phyloP scores from a whole-genome alignment of 1,139 yeast genomes.

The Kazachstania sp. region DNA sequence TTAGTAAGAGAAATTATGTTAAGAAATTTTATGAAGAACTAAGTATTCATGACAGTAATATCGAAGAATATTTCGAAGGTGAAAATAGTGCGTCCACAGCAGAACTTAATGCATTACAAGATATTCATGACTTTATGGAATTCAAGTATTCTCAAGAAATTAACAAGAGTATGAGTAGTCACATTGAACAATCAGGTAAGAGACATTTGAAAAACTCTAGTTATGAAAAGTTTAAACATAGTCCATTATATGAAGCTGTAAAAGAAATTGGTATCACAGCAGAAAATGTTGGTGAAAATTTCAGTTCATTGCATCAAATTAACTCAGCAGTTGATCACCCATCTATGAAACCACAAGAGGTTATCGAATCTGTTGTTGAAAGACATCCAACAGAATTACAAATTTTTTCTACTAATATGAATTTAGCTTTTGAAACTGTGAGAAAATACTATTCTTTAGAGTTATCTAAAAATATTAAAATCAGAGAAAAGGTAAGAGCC shows the following conservation, averaged over 20 bases:
- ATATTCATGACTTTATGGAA: constrained; percentile 72
- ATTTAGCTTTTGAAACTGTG: constrained; percentile 64
- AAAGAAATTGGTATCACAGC: constrained; percentile 70
- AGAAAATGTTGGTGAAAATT: constrained; percentile 75
- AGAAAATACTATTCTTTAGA: constrained; percentile 72
- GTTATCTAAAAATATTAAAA: constrained; percentile 69
- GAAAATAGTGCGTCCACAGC: constrained; percentile 52
- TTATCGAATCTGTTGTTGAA: constrained; percentile 46
- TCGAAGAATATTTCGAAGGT: constrained; percentile 45
- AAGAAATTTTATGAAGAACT: constrained; percentile 50
- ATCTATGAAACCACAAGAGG: constrained; percentile 52
- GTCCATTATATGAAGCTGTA: constrained; percentile 61
- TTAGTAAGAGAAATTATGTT: constrained; percentile 64
- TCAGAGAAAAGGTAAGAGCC: constrained; percentile 66
- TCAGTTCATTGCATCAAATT: constrained; percentile 61
- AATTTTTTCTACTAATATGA: constrained; percentile 46
- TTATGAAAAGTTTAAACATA: constrained; percentile 66
- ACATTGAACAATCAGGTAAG: constrained; percentile 33
- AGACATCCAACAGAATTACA: constrained; percentile 41
- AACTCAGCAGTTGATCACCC: constrained; percentile 68
- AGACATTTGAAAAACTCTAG: constrained; percentile 65
- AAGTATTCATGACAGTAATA: constrained; percentile 49
- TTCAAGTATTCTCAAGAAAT: constrained; percentile 73
- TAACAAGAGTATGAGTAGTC: constrained; percentile 37
- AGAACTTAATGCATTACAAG: constrained; percentile 58